These are phyloP conservation scores for Nakataea oryzae DNA, from an alignment of 2,329 filamentous ascomycete species.

Conservation along the genomic window DNA sequence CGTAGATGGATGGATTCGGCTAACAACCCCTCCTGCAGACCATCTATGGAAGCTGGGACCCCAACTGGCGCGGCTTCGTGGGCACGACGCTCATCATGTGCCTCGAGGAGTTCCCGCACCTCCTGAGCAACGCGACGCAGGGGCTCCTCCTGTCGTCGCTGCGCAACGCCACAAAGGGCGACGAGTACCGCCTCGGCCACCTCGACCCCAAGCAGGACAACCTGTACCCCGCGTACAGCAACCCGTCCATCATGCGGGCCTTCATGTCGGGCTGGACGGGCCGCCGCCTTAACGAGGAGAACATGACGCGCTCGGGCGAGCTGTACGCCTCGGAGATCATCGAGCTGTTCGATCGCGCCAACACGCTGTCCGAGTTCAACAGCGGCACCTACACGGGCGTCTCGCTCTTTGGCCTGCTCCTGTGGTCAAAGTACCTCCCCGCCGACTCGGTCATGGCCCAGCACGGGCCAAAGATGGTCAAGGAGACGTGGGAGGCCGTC, in stretches of 20 bases:
- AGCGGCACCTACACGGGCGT: conserved; percentile 53
- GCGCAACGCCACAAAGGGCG: conserved; percentile 44
- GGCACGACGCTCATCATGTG: conserved; percentile 47
- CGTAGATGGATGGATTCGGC: too few relatives aligned
- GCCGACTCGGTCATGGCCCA: conserved; percentile 39
- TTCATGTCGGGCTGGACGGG: conserved; percentile 50
- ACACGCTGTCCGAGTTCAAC: conserved; percentile 54
- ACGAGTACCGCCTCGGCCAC: conserved; percentile 50
- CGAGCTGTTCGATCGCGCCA: conserved; percentile 40
- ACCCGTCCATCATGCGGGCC: conserved; percentile 45
- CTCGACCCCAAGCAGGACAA: conserved; percentile 42
- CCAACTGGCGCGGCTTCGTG: conserved; percentile 55
- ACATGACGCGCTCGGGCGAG: conserved; percentile 49
- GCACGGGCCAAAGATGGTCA: conserved; percentile 39
- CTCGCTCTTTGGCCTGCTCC: conserved; percentile 41
- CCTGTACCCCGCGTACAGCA: conserved; percentile 37
- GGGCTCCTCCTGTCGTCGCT: conserved; percentile 40
- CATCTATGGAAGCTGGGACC: conserved; percentile 47
- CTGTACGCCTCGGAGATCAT: conserved; percentile 43
- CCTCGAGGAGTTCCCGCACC: conserved; percentile 44
- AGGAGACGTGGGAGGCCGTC: conserved; percentile 39
- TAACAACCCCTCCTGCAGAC: neutral
- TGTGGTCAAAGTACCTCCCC: conserved; percentile 50
- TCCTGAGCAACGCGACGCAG: conserved; percentile 26
- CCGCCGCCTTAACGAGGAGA: conserved; percentile 37